Evolutionary conservation across 805 yeast genomes (phyloP), one percentile per base, ranked within the genome.

Genomic region (Cyberlindnera japonica): DNA sequence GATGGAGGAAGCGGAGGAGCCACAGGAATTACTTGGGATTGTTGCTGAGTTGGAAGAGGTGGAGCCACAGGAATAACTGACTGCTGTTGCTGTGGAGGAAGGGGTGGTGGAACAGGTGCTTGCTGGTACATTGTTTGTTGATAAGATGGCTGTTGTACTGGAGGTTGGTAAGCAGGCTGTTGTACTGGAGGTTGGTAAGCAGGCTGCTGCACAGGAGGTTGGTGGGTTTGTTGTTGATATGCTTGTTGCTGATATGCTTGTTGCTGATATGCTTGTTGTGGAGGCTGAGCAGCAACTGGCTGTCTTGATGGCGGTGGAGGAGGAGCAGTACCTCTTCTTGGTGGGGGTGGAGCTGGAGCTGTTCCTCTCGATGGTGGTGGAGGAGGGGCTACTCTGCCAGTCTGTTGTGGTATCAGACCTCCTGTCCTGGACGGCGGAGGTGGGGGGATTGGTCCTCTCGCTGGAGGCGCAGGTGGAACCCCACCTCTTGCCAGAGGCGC

Each of bases 391-490:
- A 37, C 44, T 44, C 57, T 51, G 22, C 56, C 49, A 10, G 46
- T 40, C 5, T 35, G 39, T 20, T 44, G 48, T 8, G 52, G 41
- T 5, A 39, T 46, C 12, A 41, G 26, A 31, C 35, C 35, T 5
- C 25, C 18, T 10, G 22, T 6, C 20, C 65, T 57, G 15, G 64
- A 63, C 7, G 63, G 64, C 13, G 64, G 59, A 8, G 59, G 41
- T n/a, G 48, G 46, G 12, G 56, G 49, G 15, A 43, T 45, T 18
- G 45, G 38, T 5, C 43, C 45, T 19, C 43, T 43, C 9, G 33
- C 11, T 20, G 45, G 43, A 4, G 51, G 51, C 3, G 51, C 45
- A 8, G 43, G 47, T 15, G 48, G 48, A 3, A 35, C 46, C 15
- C 43, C 34, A 5, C 48, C 46, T 25, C 48, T 35, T 6, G 43